Evolutionary conservation across 2,329 filamentous ascomycete genomes (phyloP).

Genomic region (Cordyceps javanica): DNA sequence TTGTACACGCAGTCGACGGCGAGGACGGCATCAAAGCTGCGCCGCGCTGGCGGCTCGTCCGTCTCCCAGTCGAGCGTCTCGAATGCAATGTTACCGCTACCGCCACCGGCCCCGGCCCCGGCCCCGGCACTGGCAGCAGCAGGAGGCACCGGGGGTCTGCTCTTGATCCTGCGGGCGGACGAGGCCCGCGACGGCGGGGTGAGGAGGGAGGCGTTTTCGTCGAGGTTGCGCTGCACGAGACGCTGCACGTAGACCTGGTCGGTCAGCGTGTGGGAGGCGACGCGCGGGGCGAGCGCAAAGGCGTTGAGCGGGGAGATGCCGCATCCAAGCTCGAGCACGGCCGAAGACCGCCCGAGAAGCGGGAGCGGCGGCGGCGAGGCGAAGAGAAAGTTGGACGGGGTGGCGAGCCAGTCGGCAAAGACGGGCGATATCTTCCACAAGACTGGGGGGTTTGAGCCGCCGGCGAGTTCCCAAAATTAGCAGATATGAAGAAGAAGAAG

Average conservation of each 20-base stretch:
- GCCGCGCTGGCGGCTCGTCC: constrained; percentile 39
- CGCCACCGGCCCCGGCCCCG: no score
- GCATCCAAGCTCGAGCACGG: constrained; percentile 77
- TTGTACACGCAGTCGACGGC: constrained; percentile 97
- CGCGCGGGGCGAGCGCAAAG: constrained; percentile 55
- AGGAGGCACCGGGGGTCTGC: no score
- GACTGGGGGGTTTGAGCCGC: constrained; percentile 56
- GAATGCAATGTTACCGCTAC: constrained; percentile 51
- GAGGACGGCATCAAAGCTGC: constrained; percentile 65
- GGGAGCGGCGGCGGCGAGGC: constrained; percentile 25
- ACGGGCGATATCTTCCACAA: constrained; percentile 87
- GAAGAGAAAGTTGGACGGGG: constrained; percentile 58
- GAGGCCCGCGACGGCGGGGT: not conserved
- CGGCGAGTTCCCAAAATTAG: constrained; percentile 8
- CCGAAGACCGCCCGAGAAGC: constrained; percentile 48
- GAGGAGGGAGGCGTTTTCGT: constrained; percentile 42
- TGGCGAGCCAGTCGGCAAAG: constrained; percentile 74
- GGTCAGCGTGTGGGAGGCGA: constrained; percentile 68
- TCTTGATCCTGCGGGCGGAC: no score
- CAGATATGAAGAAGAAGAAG: not conserved
- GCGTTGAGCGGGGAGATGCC: constrained; percentile 79
- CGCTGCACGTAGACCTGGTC: constrained; percentile 83
- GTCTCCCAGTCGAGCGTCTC: constrained; percentile 78
- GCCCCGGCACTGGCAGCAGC: no score
- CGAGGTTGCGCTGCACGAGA: constrained; percentile 69